Conservation (phyloP, 2,329 filamentous ascomycete genomes). For the Colletotrichum sp. region DNA sequence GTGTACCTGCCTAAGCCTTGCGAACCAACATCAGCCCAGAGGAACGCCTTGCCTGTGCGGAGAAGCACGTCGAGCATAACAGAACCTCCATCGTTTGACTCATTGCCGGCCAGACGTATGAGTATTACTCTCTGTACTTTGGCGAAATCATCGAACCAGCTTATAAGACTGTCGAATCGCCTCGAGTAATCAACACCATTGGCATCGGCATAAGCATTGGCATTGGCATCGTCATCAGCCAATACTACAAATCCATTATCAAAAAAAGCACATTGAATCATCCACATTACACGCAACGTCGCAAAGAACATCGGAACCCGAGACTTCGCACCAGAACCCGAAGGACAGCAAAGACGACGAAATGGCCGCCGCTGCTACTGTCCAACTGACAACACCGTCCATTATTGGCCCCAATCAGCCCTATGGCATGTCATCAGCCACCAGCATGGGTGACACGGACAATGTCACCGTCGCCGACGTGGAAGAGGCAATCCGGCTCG, state of each 20-base stretch:
- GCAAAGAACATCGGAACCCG: background rate
- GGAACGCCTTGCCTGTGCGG: background rate
- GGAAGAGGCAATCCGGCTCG: conserved; percentile 31
- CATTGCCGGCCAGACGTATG: background rate
- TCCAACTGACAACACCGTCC: conserved; percentile 24
- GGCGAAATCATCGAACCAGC: background rate
- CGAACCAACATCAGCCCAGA: background rate
- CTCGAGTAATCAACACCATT: background rate
- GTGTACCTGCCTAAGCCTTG: background rate
- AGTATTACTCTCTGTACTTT: background rate
- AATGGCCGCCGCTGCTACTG: conserved; percentile 38
- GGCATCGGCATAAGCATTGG: background rate
- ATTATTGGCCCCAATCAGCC: background rate
- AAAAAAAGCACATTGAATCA: background rate
- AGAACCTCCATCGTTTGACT: background rate
- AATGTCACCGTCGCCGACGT: background rate
- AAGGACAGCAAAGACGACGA: background rate
- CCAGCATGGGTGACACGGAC: background rate
- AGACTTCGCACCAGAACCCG: background rate
- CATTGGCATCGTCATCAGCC: background rate
- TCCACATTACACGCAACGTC: background rate
- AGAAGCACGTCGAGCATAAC: background rate
- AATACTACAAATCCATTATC: background rate
- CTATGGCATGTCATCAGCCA: background rate
- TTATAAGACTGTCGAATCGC: background rate